A percentile compares a stretch with the other conserved stretches of the same genome.
Evolutionary conservation across 306 rosid genomes (phyloP).

Genomic region (Arachis stenosperma): DNA sequence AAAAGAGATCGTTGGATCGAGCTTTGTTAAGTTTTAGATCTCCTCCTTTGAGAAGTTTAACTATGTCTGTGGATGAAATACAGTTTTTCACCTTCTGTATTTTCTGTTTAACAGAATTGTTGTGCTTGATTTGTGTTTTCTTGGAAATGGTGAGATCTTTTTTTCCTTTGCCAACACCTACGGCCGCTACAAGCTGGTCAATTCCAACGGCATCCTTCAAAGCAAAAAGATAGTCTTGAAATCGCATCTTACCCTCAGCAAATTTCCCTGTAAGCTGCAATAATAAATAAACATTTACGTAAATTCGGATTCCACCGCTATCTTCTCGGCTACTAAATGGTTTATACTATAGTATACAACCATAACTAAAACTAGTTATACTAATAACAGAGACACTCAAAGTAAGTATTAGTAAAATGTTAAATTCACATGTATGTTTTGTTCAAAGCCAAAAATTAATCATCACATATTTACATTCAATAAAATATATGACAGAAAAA

Average conservation of each 20-base stretch:
- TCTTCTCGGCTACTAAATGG: no score
- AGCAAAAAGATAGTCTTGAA: constrained; percentile 61
- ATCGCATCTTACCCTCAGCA: constrained; percentile 46
- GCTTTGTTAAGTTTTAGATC: constrained; percentile 61
- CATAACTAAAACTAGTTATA: neutral
- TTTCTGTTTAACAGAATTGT: constrained; percentile 43
- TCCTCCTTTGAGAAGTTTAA: constrained; percentile 56
- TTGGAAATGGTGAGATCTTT: constrained; percentile 56
- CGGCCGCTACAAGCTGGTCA: constrained; percentile 53
- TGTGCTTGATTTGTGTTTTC: constrained; percentile 50
- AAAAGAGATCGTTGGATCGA: constrained; percentile 55
- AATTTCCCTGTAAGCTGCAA: constrained; percentile 51
- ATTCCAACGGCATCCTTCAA: constrained; percentile 58
- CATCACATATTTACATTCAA: constrained; percentile 11
- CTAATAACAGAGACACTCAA: neutral
- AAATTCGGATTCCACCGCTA: neutral
- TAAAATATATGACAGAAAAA: constrained; percentile 18
- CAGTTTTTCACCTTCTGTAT: constrained; percentile 53
- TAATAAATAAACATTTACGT: constrained; percentile 1
- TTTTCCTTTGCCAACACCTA: constrained; percentile 61
- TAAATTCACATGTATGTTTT: neutral
- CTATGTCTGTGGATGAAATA: constrained; percentile 53
- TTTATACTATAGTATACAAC: no score
- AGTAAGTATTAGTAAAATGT: neutral
- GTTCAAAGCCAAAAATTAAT: neutral